Conservation (phyloP, 1,284 basidiomycete genomes). For the Thelephora terrestris region DNA sequence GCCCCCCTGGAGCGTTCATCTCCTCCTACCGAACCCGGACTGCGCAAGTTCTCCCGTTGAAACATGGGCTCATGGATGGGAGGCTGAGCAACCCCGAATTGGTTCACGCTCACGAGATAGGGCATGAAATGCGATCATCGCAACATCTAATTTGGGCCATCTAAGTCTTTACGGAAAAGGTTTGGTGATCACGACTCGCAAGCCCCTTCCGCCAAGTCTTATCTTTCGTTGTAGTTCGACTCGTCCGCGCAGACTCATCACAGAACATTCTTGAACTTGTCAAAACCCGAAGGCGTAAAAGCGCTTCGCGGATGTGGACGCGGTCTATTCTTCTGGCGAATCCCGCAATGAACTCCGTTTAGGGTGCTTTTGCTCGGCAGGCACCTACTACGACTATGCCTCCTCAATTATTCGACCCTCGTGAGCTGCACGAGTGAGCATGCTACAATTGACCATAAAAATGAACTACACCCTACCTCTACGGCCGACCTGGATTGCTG, state of each 20-base stretch:
- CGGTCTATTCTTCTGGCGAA: constrained; percentile 38
- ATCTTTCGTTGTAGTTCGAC: constrained; percentile 59
- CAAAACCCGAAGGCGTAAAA: constrained; percentile 70
- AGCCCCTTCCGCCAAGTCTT: constrained; percentile 8
- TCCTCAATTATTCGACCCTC: constrained; percentile 1
- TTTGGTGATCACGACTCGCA: constrained; percentile 52
- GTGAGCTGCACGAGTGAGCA: constrained; percentile 27
- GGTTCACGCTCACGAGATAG: constrained; percentile 91
- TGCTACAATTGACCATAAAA: constrained; percentile 43
- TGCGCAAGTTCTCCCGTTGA: constrained; percentile 81
- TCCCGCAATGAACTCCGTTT: constrained; percentile 36
- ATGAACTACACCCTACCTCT: constrained; percentile 37
- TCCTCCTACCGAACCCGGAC: constrained; percentile 84
- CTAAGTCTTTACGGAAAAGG: constrained; percentile 46
- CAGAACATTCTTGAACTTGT: constrained; percentile 59
- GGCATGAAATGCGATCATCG: constrained; percentile 43
- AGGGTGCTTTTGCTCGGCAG: constrained; percentile 34
- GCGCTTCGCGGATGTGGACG: constrained; percentile 57
- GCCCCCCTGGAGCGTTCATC: constrained; percentile 81
- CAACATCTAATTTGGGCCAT: constrained; percentile 13
- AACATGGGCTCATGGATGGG: constrained; percentile 85
- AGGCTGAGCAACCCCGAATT: constrained; percentile 84
- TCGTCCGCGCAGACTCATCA: constrained; percentile 64
- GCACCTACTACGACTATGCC: constrained; percentile 15
- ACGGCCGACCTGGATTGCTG: constrained; percentile 5